Conservation (phyloP, 768 basidiomycete species). For the Sporobolomyces pararoseus region DNA sequence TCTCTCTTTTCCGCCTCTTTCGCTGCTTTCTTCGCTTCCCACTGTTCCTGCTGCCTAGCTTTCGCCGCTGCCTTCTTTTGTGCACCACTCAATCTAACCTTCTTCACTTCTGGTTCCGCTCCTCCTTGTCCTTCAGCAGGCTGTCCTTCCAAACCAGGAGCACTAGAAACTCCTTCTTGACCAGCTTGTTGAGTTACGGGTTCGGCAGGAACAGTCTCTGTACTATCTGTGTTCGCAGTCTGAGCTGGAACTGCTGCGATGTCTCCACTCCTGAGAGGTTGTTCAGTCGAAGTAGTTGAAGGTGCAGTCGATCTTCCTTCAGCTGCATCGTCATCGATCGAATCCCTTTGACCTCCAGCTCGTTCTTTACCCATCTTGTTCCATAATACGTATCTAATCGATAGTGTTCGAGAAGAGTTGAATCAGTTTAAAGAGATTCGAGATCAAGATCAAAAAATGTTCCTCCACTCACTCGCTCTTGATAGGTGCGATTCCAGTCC, state of each 20-base stretch:
- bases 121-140: conserved; percentile 11
- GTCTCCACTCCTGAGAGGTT: conserved; percentile 7
- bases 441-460: no score
- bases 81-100: conserved; percentile 48
- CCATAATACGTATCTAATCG: conserved; percentile 31
- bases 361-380: conserved; percentile 23
- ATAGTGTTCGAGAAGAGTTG: background rate
- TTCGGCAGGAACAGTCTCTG: background rate
- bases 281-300: background rate
- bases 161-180: background rate
- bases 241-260: conserved; percentile 3
- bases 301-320: conserved; percentile 25
- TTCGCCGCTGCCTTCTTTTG: conserved; percentile 57
- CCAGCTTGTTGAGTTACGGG: background rate
- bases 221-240: background rate
- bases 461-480: conserved; percentile 35
- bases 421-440: background rate
- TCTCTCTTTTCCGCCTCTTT: conserved; percentile 45
- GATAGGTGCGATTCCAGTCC: conserved; percentile 19
- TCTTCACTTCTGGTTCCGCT: conserved; percentile 45
- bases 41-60: conserved; percentile 66
- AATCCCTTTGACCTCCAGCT: background rate
- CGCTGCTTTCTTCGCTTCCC: conserved; percentile 32
- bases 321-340: conserved; percentile 35
- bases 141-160: background rate